Percentiles rank a stretch among this genome's conserved stretches.
Conservation (phyloP, 169 alveolate species). For the Perkinsus marinus region DNA sequence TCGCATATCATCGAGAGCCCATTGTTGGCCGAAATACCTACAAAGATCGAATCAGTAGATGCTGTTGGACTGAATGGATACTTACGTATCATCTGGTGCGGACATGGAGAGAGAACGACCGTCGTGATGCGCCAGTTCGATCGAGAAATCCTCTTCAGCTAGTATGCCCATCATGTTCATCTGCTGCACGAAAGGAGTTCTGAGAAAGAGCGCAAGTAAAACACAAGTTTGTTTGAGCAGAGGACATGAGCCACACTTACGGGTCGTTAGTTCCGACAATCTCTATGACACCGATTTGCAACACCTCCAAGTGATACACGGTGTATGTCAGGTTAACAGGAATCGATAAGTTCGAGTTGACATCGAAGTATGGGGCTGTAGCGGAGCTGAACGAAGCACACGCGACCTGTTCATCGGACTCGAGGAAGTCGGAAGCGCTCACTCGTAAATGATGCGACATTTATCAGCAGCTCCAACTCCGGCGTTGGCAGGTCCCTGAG, state of each 20-base stretch:
- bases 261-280: not conserved
- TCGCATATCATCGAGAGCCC: not conserved
- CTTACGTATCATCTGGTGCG: not conserved
- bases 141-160: not conserved
- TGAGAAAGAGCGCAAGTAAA: not conserved
- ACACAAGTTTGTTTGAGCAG: not conserved
- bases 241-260: not conserved
- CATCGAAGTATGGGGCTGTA: not conserved
- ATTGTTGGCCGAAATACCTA: not conserved
- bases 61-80: not conserved
- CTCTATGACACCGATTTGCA: not conserved
- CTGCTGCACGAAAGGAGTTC: not conserved
- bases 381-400: not conserved
- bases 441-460: not conserved
- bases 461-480: not conserved
- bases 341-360: not conserved
- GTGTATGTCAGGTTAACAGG: not conserved
- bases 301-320: not conserved
- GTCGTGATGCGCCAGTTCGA: not conserved
- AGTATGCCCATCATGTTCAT: not conserved
- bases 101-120: not conserved
- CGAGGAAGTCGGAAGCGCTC: not conserved
- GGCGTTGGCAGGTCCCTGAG: not conserved
- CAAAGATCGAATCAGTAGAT: not conserved
- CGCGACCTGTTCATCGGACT: not conserved